Base-by-base conservation (phyloP, 345 rosid species). In the Pugionium dolabratum region DNA sequence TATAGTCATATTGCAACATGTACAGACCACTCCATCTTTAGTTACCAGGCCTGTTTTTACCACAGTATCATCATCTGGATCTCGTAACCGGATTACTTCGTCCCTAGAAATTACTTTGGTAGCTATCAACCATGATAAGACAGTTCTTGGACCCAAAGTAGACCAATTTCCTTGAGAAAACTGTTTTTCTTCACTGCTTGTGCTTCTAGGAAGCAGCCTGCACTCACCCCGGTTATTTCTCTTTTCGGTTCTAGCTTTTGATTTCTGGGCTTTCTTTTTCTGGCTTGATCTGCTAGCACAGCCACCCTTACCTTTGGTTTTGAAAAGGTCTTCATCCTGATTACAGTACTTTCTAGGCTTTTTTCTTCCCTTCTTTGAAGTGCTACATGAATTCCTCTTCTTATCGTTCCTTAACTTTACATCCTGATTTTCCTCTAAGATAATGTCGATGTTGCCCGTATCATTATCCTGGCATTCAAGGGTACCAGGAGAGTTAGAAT, bases 31-130 rank as follows among this genome's bases (percentile, higher is more conserved):
- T 73, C 98, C 97, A 72, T 85, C 75, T 71, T 64, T 75, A 51
- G 86, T 82, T 57, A 86, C 81, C 59, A 76, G 59, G 76, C 97
- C 98, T 56, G 86, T 87, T 80, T 87, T 93, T 33, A 87, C 69
- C 61, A 89, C 81, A 9, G 80, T 61, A 62, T 81, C 86, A 51
- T 83, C 83, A 69, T 77, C 73, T 9, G 86, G 86, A 74, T 83
- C 80, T 52, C 91, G 84, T 59, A 82, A 86, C 71, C 87, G 88
- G 71, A 93, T 85, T 58, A 86, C 87, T 67, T 89, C 98, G 59
- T 86, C 81, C 54, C 56, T 70, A 50, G 82, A 71, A 69, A 93
- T 78, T 66, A 76, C 83, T 59, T 86, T 84, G 58, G 80, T 35
- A 64, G 81, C 45, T 72, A 86, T 77, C 84, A 93, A 62, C 98